Evolutionary conservation across 2,329 filamentous ascomycete species (phyloP), one percentile per base, ranked within the genome.

Genomic region (Mycosphaerelloides madeirae): DNA sequence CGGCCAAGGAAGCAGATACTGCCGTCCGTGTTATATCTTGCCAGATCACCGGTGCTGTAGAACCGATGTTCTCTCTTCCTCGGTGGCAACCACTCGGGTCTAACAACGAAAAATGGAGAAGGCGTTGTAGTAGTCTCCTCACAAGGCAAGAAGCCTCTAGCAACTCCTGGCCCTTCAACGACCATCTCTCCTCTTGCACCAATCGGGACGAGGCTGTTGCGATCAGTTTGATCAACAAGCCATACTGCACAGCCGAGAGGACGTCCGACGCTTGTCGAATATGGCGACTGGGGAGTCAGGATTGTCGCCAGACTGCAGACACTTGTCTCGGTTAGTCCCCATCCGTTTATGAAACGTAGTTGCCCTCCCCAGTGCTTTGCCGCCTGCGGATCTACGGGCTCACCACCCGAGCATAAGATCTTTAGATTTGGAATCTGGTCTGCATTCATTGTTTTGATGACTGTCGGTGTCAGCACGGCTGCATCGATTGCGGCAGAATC

Each of bases 1-100:
- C 85, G 72, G 11, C 80, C 80, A 33, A 82, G 68, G 47, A 78
- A 82, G 11, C 72, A 63, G 29, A 82, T 71, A 15, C 59, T 60
- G 1, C 75, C 75, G 37, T 80, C 74, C 9, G 64, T 59, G 32
- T 77, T 69, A 43, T 81, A 78, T 16, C 68, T 68, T 0, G 76
- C 78, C 0, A 82, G 64, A 50, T 83, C 79, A 1, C 79, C 80
- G 0, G 79, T 81, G 55, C 76, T 78, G 57, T 81, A 83, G 2
- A 82, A 29, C 13, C 22, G 41, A 16, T n/a, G n/a, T n/a, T n/a
- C n/a, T n/a, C n/a, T n/a, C n/a, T n/a, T n/a, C n/a, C n/a, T n/a
- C n/a, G n/a, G n/a, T n/a, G n/a, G n/a, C n/a, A n/a, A n/a, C n/a
- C n/a, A n/a, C n/a, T n/a, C n/a, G n/a, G n/a, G n/a, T n/a, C n/a